Evolutionary conservation across 257 asterid genomes (phyloP).

Genomic region (Solanum gracilifrons): DNA sequence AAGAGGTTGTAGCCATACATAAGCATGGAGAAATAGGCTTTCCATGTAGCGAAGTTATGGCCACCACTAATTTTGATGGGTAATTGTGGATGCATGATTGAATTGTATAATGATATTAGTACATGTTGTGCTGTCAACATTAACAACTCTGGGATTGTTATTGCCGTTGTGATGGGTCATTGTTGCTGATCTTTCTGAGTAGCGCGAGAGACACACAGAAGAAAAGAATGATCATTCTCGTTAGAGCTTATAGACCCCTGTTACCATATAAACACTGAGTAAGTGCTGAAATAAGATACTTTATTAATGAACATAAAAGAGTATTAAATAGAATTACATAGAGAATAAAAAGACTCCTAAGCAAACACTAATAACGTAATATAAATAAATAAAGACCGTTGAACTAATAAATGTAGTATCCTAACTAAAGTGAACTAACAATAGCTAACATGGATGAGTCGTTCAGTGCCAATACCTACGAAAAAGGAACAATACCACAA

Average conservation of each 20-base stretch:
- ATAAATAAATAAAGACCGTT: too few relatives aligned
- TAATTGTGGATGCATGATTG: too few relatives aligned
- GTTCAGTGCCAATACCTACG: too few relatives aligned
- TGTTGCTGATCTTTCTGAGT: too few relatives aligned
- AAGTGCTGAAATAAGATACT: background rate
- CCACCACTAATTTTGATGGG: too few relatives aligned
- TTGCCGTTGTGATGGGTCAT: too few relatives aligned
- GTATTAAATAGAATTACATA: too few relatives aligned
- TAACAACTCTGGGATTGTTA: background rate
- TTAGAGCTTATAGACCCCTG: background rate
- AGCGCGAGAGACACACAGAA: background rate
- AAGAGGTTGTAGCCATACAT: too few relatives aligned
- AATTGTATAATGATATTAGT: background rate
- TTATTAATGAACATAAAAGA: background rate
- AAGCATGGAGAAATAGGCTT: too few relatives aligned
- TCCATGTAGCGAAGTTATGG: too few relatives aligned
- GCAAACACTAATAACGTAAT: background rate
- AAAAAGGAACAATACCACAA: background rate
- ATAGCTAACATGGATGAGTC: fast-evolving
- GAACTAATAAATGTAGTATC: background rate
- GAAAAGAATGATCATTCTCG: background rate
- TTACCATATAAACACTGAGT: background rate
- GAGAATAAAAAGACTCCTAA: background rate
- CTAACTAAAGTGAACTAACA: too few relatives aligned
- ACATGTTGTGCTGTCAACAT: too few relatives aligned